phyloP scores from a whole-genome alignment of 345 rosid species.

The Hevea brasiliensis region DNA sequence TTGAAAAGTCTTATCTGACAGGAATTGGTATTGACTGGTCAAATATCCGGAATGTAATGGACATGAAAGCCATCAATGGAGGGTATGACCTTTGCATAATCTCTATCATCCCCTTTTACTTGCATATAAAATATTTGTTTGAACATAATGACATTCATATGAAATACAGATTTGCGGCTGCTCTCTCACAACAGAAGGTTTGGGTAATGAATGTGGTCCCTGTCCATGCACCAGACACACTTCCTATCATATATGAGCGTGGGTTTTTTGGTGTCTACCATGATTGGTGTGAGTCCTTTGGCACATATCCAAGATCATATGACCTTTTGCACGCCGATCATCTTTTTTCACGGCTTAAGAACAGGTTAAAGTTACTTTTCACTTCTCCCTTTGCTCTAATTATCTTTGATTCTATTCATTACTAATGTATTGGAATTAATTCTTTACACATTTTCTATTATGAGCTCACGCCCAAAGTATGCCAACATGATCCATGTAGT shows the following conservation, averaged over 20 bases:
- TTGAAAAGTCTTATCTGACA: constrained; percentile 72
- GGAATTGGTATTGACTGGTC: constrained; percentile 93
- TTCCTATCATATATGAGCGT: constrained; percentile 79
- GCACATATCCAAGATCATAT: constrained; percentile 92
- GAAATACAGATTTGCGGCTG: constrained; percentile 76
- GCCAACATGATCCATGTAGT: neutral
- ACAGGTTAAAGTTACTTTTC: constrained; percentile 47
- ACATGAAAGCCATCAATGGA: constrained; percentile 94
- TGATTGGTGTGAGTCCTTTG: constrained; percentile 92
- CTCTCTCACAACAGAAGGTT: constrained; percentile 65
- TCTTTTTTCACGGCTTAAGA: constrained; percentile 90
- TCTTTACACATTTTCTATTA: neutral
- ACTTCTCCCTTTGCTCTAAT: neutral
- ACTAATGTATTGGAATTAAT: neutral
- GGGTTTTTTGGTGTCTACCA: constrained; percentile 85
- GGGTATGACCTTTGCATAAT: constrained; percentile 51
- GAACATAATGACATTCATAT: constrained; percentile 2
- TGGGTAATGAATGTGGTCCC: constrained; percentile 98
- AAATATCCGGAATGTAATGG: constrained; percentile 75
- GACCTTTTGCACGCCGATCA: constrained; percentile 96
- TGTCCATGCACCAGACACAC: constrained; percentile 87
- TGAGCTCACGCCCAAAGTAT: neutral
- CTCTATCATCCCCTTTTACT: neutral
- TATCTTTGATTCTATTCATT: neutral
- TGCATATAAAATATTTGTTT: neutral